Conservation (phyloP, 768 basidiomycete genomes). For the Suillus luteus region DNA sequence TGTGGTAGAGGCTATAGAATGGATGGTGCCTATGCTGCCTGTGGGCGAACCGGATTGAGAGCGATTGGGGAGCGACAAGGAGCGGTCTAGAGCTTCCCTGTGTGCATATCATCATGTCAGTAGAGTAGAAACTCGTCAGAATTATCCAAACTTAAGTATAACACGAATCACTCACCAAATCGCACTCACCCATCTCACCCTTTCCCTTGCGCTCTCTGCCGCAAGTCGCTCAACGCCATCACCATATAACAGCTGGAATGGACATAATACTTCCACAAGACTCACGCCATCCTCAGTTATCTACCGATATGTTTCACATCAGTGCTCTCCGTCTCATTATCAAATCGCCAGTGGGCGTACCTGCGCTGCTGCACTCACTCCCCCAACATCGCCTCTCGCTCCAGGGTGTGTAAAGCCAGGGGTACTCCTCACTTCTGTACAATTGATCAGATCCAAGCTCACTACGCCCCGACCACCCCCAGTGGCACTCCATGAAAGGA, state of each 20-base stretch:
- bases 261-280: slow-evolving; percentile 72
- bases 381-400: slow-evolving; percentile 85
- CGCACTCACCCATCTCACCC: slow-evolving; percentile 89
- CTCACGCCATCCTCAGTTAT: slow-evolving; percentile 37
- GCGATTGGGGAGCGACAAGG: slow-evolving; percentile 51
- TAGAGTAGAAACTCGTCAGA: background rate
- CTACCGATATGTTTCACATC: background rate
- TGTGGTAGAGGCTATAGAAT: slow-evolving; percentile 50
- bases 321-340: slow-evolving; percentile 26
- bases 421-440: slow-evolving; percentile 81
- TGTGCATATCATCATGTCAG: slow-evolving; percentile 5
- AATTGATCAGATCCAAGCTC: slow-evolving; percentile 84
- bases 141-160: background rate
- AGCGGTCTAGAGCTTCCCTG: slow-evolving; percentile 80
- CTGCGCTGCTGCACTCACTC: slow-evolving; percentile 73
- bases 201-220: slow-evolving; percentile 83
- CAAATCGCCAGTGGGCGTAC: slow-evolving; percentile 19
- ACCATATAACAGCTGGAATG: slow-evolving; percentile 87
- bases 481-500: slow-evolving; percentile 85
- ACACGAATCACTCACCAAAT: slow-evolving; percentile 64
- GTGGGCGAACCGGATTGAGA: slow-evolving; percentile 47
- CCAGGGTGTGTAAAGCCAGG: slow-evolving; percentile 80
- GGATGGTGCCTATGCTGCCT: slow-evolving; percentile 70
- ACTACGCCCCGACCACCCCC: slow-evolving; percentile 85
- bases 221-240: slow-evolving; percentile 90